These are phyloP conservation scores for Naegleria lovaniensis DNA, from an alignment of 208 protist species.

Conservation along the genomic window DNA sequence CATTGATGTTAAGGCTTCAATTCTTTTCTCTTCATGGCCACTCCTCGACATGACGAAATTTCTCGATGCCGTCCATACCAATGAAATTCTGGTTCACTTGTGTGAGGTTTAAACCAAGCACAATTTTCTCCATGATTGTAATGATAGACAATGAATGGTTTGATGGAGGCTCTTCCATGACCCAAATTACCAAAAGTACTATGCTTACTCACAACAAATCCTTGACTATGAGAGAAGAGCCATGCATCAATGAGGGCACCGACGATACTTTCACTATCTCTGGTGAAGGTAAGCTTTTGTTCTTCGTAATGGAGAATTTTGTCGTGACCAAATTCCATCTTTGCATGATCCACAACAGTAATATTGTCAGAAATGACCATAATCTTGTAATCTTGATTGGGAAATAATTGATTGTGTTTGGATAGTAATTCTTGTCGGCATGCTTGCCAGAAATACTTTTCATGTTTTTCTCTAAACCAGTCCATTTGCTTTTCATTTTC, in stretches of 20 bases:
- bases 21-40: neutral
- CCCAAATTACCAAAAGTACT: neutral
- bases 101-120: neutral
- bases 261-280: neutral
- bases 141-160: conserved; percentile 9
- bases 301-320: neutral
- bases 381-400: neutral
- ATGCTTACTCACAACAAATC: conserved; percentile 3
- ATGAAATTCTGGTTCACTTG: conserved; percentile 1
- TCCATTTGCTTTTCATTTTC: conserved; percentile 11
- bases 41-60: neutral
- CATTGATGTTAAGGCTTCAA: neutral
- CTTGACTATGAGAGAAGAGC: neutral
- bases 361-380: neutral
- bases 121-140: neutral
- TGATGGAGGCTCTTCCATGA: neutral
- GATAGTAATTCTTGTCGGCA: neutral
- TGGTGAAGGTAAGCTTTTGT: neutral
- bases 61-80: neutral
- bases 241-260: neutral
- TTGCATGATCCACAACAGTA: neutral
- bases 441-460: neutral
- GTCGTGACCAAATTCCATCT: neutral
- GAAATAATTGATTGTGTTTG: neutral
- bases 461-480: neutral